Evolutionary conservation across 768 basidiomycete genomes (phyloP).

Genomic region (Kwoniella bestiolae): DNA sequence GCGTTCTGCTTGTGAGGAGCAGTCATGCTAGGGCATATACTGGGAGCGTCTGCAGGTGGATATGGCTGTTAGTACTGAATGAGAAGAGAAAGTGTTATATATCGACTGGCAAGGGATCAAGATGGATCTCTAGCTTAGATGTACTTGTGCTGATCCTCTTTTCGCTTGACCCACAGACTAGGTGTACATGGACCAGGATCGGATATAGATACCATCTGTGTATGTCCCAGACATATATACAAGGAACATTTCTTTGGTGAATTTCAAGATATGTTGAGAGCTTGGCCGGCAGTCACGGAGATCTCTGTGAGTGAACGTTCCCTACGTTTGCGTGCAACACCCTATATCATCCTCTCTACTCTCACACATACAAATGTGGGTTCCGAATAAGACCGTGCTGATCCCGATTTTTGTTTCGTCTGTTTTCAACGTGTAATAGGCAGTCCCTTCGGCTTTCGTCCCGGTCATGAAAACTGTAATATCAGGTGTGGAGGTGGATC

Average conservation of each 20-base stretch:
- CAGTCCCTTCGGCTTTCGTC: slow-evolving; percentile 94
- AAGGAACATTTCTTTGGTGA: slow-evolving; percentile 93
- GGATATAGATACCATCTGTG: slow-evolving; percentile 98
- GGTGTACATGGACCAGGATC: slow-evolving; percentile 95
- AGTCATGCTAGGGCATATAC: too few relatives aligned
- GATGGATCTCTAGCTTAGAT: too few relatives aligned
- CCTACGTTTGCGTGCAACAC: too few relatives aligned
- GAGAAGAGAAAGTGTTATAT: too few relatives aligned
- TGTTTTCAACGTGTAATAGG: too few relatives aligned
- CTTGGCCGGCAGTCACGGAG: slow-evolving; percentile 80
- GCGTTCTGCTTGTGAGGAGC: too few relatives aligned
- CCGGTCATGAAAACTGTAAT: slow-evolving; percentile 93
- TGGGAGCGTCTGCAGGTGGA: too few relatives aligned
- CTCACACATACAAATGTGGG: too few relatives aligned
- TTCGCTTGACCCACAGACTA: slow-evolving; percentile 61
- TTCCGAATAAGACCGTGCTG: too few relatives aligned
- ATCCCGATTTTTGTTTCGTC: too few relatives aligned
- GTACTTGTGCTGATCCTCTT: background rate
- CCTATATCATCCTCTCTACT: background rate
- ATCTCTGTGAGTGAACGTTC: slow-evolving; percentile 89
- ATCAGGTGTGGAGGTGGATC: slow-evolving; percentile 88
- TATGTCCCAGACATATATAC: slow-evolving; percentile 94
- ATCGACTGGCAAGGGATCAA: too few relatives aligned
- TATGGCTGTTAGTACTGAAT: too few relatives aligned
- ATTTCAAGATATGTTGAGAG: slow-evolving; percentile 85